phyloP scores from a whole-genome alignment of 331 rosid species.

The Acacia pycnantha region DNA sequence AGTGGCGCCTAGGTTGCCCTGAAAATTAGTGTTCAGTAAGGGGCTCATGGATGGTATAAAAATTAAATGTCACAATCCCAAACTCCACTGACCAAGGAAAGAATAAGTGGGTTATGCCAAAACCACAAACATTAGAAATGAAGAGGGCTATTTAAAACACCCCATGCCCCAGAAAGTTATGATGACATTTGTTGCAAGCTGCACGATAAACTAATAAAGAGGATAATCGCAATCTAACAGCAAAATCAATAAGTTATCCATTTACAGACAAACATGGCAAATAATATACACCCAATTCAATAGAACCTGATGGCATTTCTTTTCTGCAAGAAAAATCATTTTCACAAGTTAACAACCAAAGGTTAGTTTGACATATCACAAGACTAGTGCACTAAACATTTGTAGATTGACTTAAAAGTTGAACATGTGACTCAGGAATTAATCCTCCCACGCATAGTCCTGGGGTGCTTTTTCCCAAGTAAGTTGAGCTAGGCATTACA shows the following conservation, averaged over 20 bases:
- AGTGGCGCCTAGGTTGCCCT: conserved; percentile 99
- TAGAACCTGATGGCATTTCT: background rate
- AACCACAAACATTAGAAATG: background rate
- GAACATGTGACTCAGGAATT: conserved; percentile 1
- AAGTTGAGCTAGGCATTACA: background rate
- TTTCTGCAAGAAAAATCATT: background rate
- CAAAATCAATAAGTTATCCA: background rate
- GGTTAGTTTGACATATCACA: conserved; percentile 8
- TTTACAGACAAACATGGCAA: background rate
- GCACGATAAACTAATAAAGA: background rate
- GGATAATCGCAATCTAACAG: background rate
- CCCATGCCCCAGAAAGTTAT: background rate
- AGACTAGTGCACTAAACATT: background rate
- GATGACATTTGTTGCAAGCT: background rate
- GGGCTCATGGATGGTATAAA: conserved; percentile 9
- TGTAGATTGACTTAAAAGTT: background rate
- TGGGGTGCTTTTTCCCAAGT: background rate
- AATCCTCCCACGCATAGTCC: conserved; percentile 3
- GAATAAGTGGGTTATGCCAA: background rate
- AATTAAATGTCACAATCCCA: conserved; percentile 20
- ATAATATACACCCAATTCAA: background rate
- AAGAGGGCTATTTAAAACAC: conserved; percentile 8
- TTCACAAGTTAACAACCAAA: background rate
- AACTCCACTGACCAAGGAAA: conserved; percentile 10
- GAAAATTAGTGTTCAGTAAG: conserved; percentile 32